Percentiles rank a stretch among this genome's conserved stretches.
Evolutionary conservation across 2,329 filamentous ascomycete species (phyloP).

Genomic region (Dothideomycetes sp.): DNA sequence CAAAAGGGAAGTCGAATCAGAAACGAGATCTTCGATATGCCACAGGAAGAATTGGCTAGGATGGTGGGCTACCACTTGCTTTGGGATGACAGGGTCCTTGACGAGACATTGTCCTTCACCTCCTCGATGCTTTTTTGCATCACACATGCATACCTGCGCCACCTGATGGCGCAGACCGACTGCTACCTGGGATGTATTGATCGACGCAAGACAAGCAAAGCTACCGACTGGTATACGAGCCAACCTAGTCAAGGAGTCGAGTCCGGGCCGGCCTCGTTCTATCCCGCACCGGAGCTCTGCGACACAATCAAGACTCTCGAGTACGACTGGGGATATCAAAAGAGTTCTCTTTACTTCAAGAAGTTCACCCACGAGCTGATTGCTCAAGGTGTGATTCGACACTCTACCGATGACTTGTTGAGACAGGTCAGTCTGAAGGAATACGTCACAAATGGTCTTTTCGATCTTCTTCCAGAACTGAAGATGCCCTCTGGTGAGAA

Average conservation of each 20-base stretch:
- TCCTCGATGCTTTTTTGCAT: background rate
- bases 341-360: background rate
- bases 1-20: no score
- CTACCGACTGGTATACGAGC: background rate
- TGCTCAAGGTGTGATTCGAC: background rate
- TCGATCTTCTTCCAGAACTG: conserved; percentile 3
- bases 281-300: background rate
- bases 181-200: background rate
- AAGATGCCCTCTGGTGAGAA: background rate
- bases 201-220: background rate
- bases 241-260: background rate
- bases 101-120: conserved; percentile 3
- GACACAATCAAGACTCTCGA: background rate
- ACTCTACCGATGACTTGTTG: background rate
- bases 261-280: background rate
- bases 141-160: background rate
- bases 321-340: background rate
- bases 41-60: background rate
- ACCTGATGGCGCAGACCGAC: background rate
- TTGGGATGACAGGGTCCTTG: conserved; percentile 4
- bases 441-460: background rate
- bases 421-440: background rate
- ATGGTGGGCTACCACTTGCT: conserved; percentile 2
- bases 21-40: background rate
- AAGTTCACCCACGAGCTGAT: conserved; percentile 8